Evolutionary conservation across 2,329 filamentous ascomycete genomes (phyloP).

Genomic region (Colletotrichum melonis): DNA sequence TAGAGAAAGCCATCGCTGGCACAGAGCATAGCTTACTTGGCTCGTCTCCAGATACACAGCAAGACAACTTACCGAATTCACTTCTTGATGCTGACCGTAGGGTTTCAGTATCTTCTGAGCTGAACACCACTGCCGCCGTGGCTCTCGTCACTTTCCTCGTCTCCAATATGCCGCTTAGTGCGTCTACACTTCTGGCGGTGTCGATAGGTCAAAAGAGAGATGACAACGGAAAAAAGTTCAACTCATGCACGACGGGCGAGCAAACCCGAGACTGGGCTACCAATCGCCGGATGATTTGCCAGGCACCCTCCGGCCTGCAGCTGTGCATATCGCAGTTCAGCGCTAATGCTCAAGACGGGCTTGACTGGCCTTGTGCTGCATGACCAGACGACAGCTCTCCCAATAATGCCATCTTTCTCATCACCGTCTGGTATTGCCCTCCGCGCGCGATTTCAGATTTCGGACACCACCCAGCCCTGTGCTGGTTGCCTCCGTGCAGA

Average conservation of each 20-base stretch:
- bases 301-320: constrained; percentile 29
- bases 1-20: background rate
- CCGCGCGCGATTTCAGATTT: background rate
- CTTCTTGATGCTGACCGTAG: constrained; percentile 1
- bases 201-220: background rate
- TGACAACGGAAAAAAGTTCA: constrained; percentile 3
- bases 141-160: background rate
- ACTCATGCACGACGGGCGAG: constrained; percentile 30
- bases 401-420: constrained; percentile 7
- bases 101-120: background rate
- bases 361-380: constrained; percentile 24
- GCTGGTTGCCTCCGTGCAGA: constrained; percentile 12
- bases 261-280: constrained; percentile 26
- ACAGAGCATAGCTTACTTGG: background rate
- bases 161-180: background rate
- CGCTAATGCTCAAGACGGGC: constrained; percentile 24
- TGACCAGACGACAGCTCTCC: constrained; percentile 12
- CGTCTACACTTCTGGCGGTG: background rate
- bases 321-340: constrained; percentile 21
- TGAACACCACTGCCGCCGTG: background rate
- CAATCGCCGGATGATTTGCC: constrained; percentile 24
- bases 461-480: background rate
- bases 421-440: constrained; percentile 2
- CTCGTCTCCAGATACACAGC: background rate
- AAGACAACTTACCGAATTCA: constrained; percentile 1